A percentile compares a stretch with the other conserved stretches of the same genome.
Evolutionary conservation across 225 moss, liverwort and hornwort species (phyloP).

Genomic region (Bryoerythrophyllum caledonicum): DNA sequence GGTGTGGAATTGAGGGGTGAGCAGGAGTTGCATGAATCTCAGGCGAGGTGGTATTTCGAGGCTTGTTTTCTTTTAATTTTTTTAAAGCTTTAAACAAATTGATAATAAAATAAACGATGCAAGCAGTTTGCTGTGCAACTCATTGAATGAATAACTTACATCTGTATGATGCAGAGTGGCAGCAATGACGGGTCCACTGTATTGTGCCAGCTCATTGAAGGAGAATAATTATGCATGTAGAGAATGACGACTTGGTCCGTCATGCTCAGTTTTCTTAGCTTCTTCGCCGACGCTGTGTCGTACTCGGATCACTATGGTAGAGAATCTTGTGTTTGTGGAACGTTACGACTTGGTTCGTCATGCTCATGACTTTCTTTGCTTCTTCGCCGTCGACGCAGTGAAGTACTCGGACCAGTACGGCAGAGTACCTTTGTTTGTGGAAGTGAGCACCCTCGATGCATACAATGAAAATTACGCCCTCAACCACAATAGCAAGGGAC

Average conservation of each 20-base stretch:
- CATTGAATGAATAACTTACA: no score
- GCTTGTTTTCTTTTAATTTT: no score
- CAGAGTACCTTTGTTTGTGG: neutral
- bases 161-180: no score
- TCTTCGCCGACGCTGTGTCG: neutral
- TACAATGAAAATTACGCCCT: no score
- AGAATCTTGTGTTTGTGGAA: neutral
- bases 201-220: no score
- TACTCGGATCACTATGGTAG: no score
- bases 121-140: neutral
- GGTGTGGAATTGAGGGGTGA: no score
- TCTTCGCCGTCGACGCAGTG: neutral
- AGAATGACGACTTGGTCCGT: neutral
- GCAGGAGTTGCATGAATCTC: neutral
- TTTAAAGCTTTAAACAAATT: no score
- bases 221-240: no score
- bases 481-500: no score
- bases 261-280: neutral
- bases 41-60: neutral
- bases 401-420: neutral
- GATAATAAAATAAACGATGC: no score
- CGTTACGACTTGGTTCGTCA: neutral
- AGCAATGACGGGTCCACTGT: no score
- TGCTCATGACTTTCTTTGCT: neutral
- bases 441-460: neutral